Percentiles rank a stretch among this genome's conserved stretches.
Evolutionary conservation across 176 grass and related monocot genomes (phyloP).

Genomic region (Bolboschoenus planiculmis): DNA sequence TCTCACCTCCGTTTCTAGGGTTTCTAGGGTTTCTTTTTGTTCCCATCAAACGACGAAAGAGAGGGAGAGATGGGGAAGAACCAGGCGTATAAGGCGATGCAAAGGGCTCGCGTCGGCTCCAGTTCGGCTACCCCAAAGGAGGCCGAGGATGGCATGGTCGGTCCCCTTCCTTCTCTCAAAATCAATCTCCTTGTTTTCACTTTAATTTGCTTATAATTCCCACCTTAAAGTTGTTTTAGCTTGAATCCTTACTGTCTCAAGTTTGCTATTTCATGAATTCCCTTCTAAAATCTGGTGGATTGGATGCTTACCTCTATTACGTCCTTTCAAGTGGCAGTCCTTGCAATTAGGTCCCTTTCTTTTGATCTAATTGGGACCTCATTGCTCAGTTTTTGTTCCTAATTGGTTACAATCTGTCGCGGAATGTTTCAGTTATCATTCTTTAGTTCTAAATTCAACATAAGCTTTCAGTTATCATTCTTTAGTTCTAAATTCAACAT

Average conservation of each 20-base stretch:
- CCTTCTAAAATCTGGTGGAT: not conserved
- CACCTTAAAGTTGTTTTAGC: not conserved
- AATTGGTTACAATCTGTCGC: not conserved
- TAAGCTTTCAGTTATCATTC: not conserved
- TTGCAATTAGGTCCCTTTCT: not conserved
- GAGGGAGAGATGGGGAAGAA: conserved; percentile 74
- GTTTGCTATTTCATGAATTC: not conserved
- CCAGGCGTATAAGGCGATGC: conserved; percentile 99
- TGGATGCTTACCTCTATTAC: not conserved
- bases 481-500: not conserved
- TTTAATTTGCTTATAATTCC: not conserved
- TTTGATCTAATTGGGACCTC: not conserved
- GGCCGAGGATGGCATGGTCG: conserved; percentile 96
- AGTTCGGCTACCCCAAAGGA: conserved; percentile 50
- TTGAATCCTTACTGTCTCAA: not conserved
- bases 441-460: not conserved
- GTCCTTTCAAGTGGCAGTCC: not conserved
- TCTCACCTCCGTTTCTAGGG: not conserved
- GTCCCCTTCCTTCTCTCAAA: conserved; percentile 68
- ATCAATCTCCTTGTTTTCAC: conserved; percentile 13
- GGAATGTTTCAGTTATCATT: not conserved
- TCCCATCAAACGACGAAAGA: not conserved
- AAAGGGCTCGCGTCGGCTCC: conserved; percentile 75
- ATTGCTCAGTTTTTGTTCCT: not conserved
- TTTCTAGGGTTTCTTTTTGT: conserved; percentile 30